phyloP scores from a whole-genome alignment of 345 rosid species.

The Arabidopsis suecica region DNA sequence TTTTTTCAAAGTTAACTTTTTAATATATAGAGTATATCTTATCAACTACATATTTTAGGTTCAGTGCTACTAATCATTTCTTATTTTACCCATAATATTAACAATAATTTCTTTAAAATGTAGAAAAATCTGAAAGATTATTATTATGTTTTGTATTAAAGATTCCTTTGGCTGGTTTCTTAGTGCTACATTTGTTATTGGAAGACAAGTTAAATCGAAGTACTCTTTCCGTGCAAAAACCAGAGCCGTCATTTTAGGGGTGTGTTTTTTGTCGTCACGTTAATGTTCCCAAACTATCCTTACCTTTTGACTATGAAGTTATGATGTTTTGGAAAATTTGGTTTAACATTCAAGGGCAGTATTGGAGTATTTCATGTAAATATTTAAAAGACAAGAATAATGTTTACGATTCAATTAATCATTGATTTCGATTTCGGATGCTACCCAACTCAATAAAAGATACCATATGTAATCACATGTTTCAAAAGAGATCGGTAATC shows the following conservation, averaged over 20 bases:
- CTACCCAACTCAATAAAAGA: background rate
- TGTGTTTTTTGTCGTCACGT: slow-evolving; percentile 32
- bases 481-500: background rate
- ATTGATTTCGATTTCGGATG: slow-evolving; percentile 16
- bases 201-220: slow-evolving; percentile 46
- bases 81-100: background rate
- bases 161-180: slow-evolving; percentile 35
- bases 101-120: background rate
- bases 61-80: background rate
- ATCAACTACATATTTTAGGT: background rate
- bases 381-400: background rate
- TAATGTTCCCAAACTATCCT: slow-evolving; percentile 10
- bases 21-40: background rate
- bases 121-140: background rate
- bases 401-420: background rate
- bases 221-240: slow-evolving; percentile 44
- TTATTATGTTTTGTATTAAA: slow-evolving; percentile 26
- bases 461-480: background rate
- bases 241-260: slow-evolving; percentile 38
- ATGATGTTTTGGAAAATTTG: background rate
- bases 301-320: background rate
- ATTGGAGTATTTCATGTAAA: slow-evolving; percentile 3
- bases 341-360: background rate
- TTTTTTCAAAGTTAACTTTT: no score
- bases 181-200: slow-evolving; percentile 39